phyloP scores from a whole-genome alignment of 148 eudicot species.

The Polygonum aviculare region DNA sequence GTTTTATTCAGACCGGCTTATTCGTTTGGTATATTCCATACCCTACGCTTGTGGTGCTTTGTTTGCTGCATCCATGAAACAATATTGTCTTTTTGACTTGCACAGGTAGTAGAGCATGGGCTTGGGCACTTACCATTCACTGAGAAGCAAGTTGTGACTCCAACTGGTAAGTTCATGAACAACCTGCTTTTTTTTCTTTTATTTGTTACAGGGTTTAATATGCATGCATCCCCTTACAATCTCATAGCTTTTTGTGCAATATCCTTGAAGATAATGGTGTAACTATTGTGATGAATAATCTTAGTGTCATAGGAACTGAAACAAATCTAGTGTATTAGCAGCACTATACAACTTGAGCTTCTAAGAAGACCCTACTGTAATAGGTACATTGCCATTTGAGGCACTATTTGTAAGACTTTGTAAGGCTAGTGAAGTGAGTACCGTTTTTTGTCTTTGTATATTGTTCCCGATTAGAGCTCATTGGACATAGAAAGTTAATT shows the following conservation, averaged over 20 bases:
- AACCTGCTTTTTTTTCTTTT: neutral
- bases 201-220: neutral
- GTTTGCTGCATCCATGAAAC: neutral
- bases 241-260: neutral
- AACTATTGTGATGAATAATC: neutral
- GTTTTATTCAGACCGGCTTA: constrained; percentile 94
- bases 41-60: constrained; percentile 3
- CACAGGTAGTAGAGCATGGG: constrained; percentile 97
- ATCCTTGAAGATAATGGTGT: neutral
- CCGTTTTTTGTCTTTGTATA: neutral
- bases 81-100: constrained; percentile 13
- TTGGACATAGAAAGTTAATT: neutral
- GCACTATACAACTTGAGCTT: too few species aligned
- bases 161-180: constrained; percentile 48
- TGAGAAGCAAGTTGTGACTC: constrained; percentile 84
- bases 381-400: neutral
- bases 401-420: neutral
- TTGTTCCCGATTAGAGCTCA: neutral
- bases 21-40: constrained; percentile 61
- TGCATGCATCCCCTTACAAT: neutral
- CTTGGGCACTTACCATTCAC: constrained; percentile 97
- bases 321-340: neutral
- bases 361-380: neutral
- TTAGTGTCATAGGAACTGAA: neutral
- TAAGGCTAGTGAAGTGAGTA: neutral